These are phyloP conservation scores for Vitis hybrid DNA, from an alignment of 177 flowering plant genomes.

Conservation along the genomic window DNA sequence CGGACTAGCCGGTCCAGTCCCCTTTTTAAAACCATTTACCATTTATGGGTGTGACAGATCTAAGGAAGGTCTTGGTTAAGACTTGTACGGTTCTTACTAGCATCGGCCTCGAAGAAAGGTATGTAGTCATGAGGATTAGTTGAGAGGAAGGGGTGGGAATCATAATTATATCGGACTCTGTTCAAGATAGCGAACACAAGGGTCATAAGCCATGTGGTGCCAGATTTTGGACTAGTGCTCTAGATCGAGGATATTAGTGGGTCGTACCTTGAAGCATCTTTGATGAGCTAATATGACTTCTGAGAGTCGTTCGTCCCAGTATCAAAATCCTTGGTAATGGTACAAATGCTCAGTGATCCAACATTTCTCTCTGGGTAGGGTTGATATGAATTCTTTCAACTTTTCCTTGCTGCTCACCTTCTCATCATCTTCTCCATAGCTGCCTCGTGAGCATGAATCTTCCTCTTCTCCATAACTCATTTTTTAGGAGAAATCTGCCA, in stretches of 20 bases:
- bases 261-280: slow-evolving; percentile 8
- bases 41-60: slow-evolving; percentile 8
- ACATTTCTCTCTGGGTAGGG: slow-evolving; percentile 3
- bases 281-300: not conserved
- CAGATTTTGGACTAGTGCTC: slow-evolving; percentile 8
- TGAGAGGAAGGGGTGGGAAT: slow-evolving; percentile 7
- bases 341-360: not conserved
- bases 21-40: no score
- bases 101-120: slow-evolving; percentile 12
- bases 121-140: slow-evolving; percentile 10
- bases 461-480: no score
- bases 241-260: slow-evolving; percentile 11
- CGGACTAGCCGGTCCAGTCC: no score
- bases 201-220: slow-evolving; percentile 16
- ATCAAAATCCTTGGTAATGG: slow-evolving; percentile 13
- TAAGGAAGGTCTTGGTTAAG: not conserved
- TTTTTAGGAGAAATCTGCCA: no score
- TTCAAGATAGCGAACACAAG: slow-evolving; percentile 1
- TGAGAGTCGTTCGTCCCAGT: not conserved
- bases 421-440: no score
- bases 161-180: not conserved
- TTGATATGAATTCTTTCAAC: not conserved
- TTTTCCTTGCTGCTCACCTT: no score
- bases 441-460: no score
- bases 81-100: not conserved